Percentiles rank a stretch among this genome's conserved stretches.
These are phyloP conservation scores for Colletotrichum magnum DNA, from an alignment of 2,329 filamentous ascomycete species.

Conservation along the genomic window DNA sequence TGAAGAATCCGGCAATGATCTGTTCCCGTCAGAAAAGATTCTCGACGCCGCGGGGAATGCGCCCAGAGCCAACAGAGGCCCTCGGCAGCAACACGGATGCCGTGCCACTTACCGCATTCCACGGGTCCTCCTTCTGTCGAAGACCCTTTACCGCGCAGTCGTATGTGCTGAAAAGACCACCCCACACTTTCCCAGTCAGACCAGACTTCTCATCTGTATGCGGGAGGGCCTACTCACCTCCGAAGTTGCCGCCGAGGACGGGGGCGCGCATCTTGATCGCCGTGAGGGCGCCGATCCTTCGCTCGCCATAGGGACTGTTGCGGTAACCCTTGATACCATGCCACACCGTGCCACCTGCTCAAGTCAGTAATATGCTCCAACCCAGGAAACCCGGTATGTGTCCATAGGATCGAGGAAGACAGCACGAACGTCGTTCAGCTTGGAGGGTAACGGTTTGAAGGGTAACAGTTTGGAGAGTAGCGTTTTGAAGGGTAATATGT, in stretches of 20 bases:
- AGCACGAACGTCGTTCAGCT: not conserved
- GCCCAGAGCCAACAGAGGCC: too few species aligned
- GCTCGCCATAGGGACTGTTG: constrained; percentile 92
- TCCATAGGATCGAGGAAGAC: constrained; percentile 61
- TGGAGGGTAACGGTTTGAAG: not conserved
- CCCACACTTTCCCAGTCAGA: not conserved
- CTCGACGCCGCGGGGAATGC: not conserved
- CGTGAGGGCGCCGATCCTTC: constrained; percentile 94
- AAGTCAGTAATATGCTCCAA: too few species aligned
- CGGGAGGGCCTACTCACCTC: constrained; percentile 89
- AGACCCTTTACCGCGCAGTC: constrained; percentile 97
- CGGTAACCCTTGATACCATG: constrained; percentile 96
- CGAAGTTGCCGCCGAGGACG: constrained; percentile 97
- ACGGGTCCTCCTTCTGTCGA: constrained; percentile 96
- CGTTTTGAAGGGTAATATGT: too few species aligned
- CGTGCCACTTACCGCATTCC: constrained; percentile 67
- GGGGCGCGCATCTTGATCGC: constrained; percentile 98
- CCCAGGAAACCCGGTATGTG: too few species aligned
- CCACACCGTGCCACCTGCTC: constrained; percentile 83
- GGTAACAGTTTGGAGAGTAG: too few species aligned
- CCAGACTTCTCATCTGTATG: constrained; percentile 50
- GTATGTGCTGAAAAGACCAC: constrained; percentile 65
- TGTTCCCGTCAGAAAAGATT: constrained; percentile 57
- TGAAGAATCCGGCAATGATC: constrained; percentile 98
- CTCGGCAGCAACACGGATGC: too few species aligned